These are phyloP conservation scores for Aspergillus sclerotioniger DNA, from an alignment of 495 filamentous ascomycete genomes.

Conservation along the genomic window DNA sequence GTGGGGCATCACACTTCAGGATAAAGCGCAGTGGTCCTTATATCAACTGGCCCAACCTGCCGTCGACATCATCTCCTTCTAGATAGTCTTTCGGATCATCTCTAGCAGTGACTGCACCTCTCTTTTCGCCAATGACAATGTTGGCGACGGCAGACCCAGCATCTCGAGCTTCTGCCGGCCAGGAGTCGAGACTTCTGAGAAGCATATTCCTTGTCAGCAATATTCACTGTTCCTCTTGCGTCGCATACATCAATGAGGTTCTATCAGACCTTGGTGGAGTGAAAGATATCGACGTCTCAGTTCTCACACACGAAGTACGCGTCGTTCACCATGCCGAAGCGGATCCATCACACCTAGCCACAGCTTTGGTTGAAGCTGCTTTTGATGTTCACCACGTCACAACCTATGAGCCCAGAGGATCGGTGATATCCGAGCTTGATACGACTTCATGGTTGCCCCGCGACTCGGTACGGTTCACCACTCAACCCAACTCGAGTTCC, in stretches of 20 bases:
- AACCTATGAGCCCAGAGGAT: constrained; percentile 33
- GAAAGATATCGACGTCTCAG: constrained; percentile 41
- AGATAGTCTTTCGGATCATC: neutral
- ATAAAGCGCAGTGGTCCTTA: neutral
- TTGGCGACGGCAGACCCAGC: constrained; percentile 7
- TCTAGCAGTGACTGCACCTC: neutral
- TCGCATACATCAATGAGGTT: constrained; percentile 45
- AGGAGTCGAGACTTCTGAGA: constrained; percentile 8
- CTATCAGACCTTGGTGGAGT: constrained; percentile 36
- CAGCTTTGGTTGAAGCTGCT: constrained; percentile 44
- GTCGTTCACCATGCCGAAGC: constrained; percentile 33
- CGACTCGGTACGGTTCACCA: constrained; percentile 22
- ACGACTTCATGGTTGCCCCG: constrained; percentile 32
- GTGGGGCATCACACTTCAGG: neutral
- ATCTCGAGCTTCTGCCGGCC: neutral
- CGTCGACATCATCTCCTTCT: neutral
- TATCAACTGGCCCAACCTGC: neutral
- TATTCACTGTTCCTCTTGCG: constrained; percentile 54
- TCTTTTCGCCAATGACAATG: constrained; percentile 10
- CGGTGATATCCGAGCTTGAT: constrained; percentile 33
- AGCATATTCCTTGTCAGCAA: constrained; percentile 50
- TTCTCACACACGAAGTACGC: constrained; percentile 45
- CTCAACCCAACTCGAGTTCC: constrained; percentile 24
- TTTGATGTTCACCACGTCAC: constrained; percentile 51
- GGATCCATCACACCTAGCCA: constrained; percentile 34